Base-by-base conservation (phyloP, 306 rosid species). In the Inga laurina region DNA sequence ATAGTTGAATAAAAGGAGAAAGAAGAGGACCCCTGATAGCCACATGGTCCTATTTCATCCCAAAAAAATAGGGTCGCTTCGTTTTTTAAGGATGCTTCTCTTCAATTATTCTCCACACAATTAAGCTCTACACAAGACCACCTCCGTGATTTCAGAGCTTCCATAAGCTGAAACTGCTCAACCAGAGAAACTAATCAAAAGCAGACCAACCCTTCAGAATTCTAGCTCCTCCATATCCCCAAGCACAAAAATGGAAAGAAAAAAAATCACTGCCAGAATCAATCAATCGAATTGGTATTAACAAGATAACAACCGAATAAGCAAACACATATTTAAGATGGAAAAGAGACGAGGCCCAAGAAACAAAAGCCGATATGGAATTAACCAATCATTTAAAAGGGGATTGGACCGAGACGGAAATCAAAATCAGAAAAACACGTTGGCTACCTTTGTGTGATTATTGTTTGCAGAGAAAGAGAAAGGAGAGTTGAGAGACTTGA, bases 21-120 rank as follows among this genome's bases (percentile, higher is more conserved):
- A 76, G 82, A 83, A 84, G 35, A 79, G 83, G 90, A 84, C 48
- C 41, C 81, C 75, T 89, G 82, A 83, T 85, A 78, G 67, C 83
- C 74, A 85, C 81, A 78, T 54, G 88, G 69, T 84, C 86, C 79
- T 76, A 72, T 64, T 76, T 79, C 85, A 72, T 61, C 87, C 81
- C 90, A 70, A 76, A 85, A 90, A 83, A 88, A 88, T 87, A 73
- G 81, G 88, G 83, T 79, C 81, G 85, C 85, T 74, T 82, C 71
- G 72, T 61, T 87, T 79, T 87, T 72, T 67, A 84, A 87, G 88
- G 87, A 87, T 43, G 56, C 87, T 76, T 82, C 49, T 22, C 87
- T 82, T 85, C 87, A 83, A 93, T 84, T 90, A 70, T 84, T 90
- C 93, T 91, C 91, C 93, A 79, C 93, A 87, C 87, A 77, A 82